Conservation (phyloP, 768 basidiomycete species). For the Boletus vinaceobasis region DNA sequence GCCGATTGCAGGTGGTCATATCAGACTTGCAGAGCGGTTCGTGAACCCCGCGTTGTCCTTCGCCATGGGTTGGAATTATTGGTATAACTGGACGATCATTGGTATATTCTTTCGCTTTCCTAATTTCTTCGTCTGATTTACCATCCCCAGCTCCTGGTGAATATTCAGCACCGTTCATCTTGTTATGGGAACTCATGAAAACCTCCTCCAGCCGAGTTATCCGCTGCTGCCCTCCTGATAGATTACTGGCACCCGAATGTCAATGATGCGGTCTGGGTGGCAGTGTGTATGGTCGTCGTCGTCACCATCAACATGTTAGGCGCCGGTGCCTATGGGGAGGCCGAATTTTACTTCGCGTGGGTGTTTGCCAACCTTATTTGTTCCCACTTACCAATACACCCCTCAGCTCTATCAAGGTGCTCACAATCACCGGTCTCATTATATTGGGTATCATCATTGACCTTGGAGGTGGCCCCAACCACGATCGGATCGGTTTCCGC, state of each 20-base stretch:
- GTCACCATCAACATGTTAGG: constrained; percentile 74
- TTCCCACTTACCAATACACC: not conserved
- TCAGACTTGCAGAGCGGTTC: constrained; percentile 78
- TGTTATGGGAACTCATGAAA: not conserved
- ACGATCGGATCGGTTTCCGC: constrained; percentile 56
- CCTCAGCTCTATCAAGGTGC: constrained; percentile 76
- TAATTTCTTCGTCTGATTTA: not conserved
- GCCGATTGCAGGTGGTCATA: constrained; percentile 77
- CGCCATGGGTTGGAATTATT: constrained; percentile 55
- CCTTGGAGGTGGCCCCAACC: constrained; percentile 83
- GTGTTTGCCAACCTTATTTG: not conserved
- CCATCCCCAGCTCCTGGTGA: constrained; percentile 23
- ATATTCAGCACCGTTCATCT: not conserved
- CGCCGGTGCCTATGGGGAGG: constrained; percentile 77
- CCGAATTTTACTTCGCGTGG: constrained; percentile 82
- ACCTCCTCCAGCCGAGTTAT: constrained; percentile 26
- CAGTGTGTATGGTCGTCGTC: constrained; percentile 71
- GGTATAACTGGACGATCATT: constrained; percentile 36
- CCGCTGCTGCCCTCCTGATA: constrained; percentile 65
- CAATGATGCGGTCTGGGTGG: constrained; percentile 74
- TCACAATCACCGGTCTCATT: constrained; percentile 72
- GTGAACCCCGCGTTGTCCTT: constrained; percentile 70
- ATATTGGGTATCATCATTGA: constrained; percentile 74
- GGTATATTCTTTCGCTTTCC: constrained; percentile 3
- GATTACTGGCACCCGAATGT: constrained; percentile 62